Evolutionary conservation across 768 basidiomycete genomes (phyloP).

Genomic region (Vararia minispora): DNA sequence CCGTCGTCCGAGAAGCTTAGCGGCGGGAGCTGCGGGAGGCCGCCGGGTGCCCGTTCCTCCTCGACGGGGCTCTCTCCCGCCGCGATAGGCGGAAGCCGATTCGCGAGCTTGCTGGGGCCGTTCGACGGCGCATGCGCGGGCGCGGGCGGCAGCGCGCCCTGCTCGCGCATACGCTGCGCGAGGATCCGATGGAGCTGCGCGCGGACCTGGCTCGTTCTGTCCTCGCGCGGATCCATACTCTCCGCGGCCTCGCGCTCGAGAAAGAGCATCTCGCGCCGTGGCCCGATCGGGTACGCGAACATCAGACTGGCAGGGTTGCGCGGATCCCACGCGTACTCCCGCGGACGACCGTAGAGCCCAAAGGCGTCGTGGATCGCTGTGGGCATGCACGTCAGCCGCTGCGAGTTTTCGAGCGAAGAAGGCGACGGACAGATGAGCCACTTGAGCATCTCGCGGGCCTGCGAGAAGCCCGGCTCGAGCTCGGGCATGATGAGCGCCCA

Average conservation of each 20-base stretch:
- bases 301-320: constrained; percentile 73
- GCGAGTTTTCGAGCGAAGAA: background rate
- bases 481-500: constrained; percentile 93
- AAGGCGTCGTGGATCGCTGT: constrained; percentile 80
- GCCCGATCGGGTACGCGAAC: constrained; percentile 90
- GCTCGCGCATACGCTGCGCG: constrained; percentile 51
- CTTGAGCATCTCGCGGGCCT: constrained; percentile 76
- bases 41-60: constrained; percentile 7
- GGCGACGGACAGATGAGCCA: constrained; percentile 71
- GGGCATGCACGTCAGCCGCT: constrained; percentile 11
- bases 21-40: constrained; percentile 47
- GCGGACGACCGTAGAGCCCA: constrained; percentile 80
- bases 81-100: constrained; percentile 6
- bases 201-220: constrained; percentile 63
- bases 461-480: constrained; percentile 46
- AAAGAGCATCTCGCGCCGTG: constrained; percentile 77
- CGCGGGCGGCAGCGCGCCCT: constrained; percentile 14
- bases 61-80: background rate
- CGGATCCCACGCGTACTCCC: constrained; percentile 83
- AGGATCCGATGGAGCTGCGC: constrained; percentile 51
- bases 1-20: constrained; percentile 29
- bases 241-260: constrained; percentile 78
- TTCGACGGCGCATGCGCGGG: background rate
- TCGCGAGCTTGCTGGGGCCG: constrained; percentile 1
- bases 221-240: constrained; percentile 63